Base-by-base conservation (phyloP, 2,329 filamentous ascomycete species). In the Calonectria crousiana region DNA sequence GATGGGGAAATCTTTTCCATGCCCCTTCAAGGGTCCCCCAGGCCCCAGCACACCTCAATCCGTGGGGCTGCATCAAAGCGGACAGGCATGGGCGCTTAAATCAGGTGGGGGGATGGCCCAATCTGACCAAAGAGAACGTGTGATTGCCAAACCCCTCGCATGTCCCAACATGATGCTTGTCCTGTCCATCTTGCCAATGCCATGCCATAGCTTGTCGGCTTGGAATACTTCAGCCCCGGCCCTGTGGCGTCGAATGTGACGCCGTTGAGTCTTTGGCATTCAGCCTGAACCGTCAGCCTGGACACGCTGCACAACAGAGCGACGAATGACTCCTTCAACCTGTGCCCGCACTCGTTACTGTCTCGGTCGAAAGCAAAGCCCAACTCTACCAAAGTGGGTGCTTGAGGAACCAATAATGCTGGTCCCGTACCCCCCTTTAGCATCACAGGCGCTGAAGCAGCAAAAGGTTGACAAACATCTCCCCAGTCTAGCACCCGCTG, bases 21-120 rank as follows among this genome's bases (percentile, higher is more conserved):
- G 72, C 74, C 68, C 67, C 53, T 62, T 26, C 53, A 44, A 38
- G 69, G 49, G 49, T 62, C 47, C 62, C 28, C 47, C 69, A 41
- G 26, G 32, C 30, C 53, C 52, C 60, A 49, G 53, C 38, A 32
- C 62, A 74, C 75, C 77, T 75, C 78, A 83, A 81, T 80, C 74
- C 82, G 82, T 83, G 82, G 85, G 85, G 84, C 86, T 88, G 88
- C 88, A 89, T 86, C 84, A 83, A 84, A 83, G 81, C 80, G 82
- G 86, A 87, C 88, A 89, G 87, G 86, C 86, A 83, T 87, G 86
- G 88, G 90, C 90, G 90, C 89, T 91, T 91, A 91, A 84, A 81
- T 82, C 81, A 82, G 78, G 83, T 76, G 82, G 82, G 85, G 77
- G 79, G 77, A 75, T 76, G 76, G 69, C 44, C 73, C 58, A 62